These are phyloP conservation scores for Rutstroemia sp. DNA, from an alignment of 2,329 filamentous ascomycete species.

Conservation along the genomic window DNA sequence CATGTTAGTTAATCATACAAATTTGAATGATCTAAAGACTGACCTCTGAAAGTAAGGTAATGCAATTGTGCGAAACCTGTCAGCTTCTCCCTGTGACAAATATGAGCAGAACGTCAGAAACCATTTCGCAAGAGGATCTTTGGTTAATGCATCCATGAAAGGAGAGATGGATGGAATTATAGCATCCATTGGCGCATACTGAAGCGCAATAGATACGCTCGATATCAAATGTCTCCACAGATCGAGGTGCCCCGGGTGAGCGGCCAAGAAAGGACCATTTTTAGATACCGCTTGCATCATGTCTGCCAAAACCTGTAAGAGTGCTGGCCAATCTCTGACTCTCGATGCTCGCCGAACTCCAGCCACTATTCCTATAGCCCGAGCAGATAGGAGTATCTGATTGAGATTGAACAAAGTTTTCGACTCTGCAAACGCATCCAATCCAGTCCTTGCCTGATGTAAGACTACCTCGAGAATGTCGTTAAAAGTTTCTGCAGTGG, in stretches of 20 bases:
- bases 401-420: slow-evolving; percentile 30
- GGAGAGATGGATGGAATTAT: slow-evolving; percentile 62
- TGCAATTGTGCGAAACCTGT: slow-evolving; percentile 72
- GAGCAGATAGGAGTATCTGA: slow-evolving; percentile 41
- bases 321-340: slow-evolving; percentile 60
- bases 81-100: slow-evolving; percentile 64
- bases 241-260: slow-evolving; percentile 29
- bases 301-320: slow-evolving; percentile 50
- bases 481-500: slow-evolving; percentile 64
- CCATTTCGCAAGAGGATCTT: slow-evolving; percentile 57
- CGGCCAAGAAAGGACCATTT: slow-evolving; percentile 24
- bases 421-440: slow-evolving; percentile 33
- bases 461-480: slow-evolving; percentile 58
- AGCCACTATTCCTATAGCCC: slow-evolving; percentile 60
- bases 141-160: slow-evolving; percentile 57
- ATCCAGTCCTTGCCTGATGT: slow-evolving; percentile 36
- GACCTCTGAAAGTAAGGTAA: slow-evolving; percentile 74
- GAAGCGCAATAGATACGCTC: slow-evolving; percentile 59
- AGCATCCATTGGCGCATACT: slow-evolving; percentile 71
- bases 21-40: not conserved
- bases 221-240: slow-evolving; percentile 54
- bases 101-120: slow-evolving; percentile 84
- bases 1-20: slow-evolving; percentile 15
- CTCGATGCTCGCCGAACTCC: slow-evolving; percentile 77
- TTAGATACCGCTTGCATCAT: slow-evolving; percentile 44